Base-by-base conservation (phyloP, 768 basidiomycete genomes). In the Amanita fuliginea region DNA sequence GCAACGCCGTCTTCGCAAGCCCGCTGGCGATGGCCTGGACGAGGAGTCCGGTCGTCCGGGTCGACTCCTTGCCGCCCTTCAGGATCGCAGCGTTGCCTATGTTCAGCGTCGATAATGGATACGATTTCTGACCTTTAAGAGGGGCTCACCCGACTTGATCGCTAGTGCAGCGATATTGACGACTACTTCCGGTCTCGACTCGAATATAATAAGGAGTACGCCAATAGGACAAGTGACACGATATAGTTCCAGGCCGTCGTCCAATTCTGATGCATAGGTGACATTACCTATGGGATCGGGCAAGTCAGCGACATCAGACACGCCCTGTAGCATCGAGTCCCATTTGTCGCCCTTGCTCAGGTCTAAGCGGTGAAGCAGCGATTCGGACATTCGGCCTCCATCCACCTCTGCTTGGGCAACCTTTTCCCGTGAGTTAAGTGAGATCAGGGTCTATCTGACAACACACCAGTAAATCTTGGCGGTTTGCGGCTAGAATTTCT, bases 1-100 rank as follows among this genome's bases (percentile, higher is more conserved):
- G 88, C 4, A 97, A 70, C 2, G 77, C 65, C 0, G 93, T 90
- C 42, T 76, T 77, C 2, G 77, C 67, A 22, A 98, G 70, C 1
- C 90, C 93, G 10, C 73, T 63, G 13, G 86, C 78, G 56, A 98
- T 97, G 41, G 89, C 80, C 54, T 78, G 68, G 1, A 91, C 78
- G 30, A 99, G 77, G 22, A 92, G 69, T 4, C 72, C 63, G 2
- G 91, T 77, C 1, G 96, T 96, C 50, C 80, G 70, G 42, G 78
- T 77, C 3, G 95, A 97, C 62, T 99, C 96, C 62, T 95, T 97
- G 5, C 96, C 96, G 8, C 96, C 95, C 66, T 99, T 98, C 26
- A 98, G 68, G 51, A 99, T 98, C 7, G 94, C 95, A 18, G 93
- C 86, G 62, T 99, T 99, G 1, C 95, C 95, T 96, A 55, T 5